Conservation (phyloP, 805 yeast species). For the Yamadazyma sp. region DNA sequence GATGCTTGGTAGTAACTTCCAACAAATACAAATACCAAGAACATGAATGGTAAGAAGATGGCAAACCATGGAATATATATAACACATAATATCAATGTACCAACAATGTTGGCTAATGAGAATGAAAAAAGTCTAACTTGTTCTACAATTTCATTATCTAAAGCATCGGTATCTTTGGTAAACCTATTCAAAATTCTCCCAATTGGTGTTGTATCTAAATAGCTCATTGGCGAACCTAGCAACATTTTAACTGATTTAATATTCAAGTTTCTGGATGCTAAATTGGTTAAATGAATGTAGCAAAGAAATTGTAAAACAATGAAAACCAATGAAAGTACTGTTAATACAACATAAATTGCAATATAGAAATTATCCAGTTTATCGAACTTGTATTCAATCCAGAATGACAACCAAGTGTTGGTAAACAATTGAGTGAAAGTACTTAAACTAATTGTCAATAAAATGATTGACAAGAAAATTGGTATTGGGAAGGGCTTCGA, state of each 20-base stretch:
- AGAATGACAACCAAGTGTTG: conserved; percentile 79
- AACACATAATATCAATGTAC: conserved; percentile 45
- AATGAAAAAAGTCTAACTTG: conserved; percentile 60
- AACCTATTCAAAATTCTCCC: conserved; percentile 84
- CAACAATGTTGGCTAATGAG: conserved; percentile 53
- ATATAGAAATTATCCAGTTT: conserved; percentile 57
- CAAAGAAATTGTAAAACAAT: conserved; percentile 42
- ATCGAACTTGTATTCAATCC: conserved; percentile 60
- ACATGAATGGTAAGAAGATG: conserved; percentile 32
- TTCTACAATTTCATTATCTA: conserved; percentile 77
- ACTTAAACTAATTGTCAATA: conserved; percentile 35
- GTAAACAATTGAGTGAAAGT: conserved; percentile 57
- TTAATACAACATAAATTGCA: conserved; percentile 65
- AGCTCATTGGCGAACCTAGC: conserved; percentile 76
- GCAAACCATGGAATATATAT: conserved; percentile 40
- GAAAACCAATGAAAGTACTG: conserved; percentile 48
- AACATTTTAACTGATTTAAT: conserved; percentile 56
- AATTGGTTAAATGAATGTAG: conserved; percentile 48
- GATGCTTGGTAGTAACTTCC: conserved; percentile 37
- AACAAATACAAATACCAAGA: conserved; percentile 21
- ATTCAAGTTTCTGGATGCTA: conserved; percentile 56
- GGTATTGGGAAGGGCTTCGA: conserved; percentile 28
- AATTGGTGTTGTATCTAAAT: conserved; percentile 80
- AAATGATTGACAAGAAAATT: conserved; percentile 13
- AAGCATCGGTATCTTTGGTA: conserved; percentile 81